Evolutionary conservation across 2,329 filamentous ascomycete species (phyloP).

Genomic region (Calonectria multiphialidica): DNA sequence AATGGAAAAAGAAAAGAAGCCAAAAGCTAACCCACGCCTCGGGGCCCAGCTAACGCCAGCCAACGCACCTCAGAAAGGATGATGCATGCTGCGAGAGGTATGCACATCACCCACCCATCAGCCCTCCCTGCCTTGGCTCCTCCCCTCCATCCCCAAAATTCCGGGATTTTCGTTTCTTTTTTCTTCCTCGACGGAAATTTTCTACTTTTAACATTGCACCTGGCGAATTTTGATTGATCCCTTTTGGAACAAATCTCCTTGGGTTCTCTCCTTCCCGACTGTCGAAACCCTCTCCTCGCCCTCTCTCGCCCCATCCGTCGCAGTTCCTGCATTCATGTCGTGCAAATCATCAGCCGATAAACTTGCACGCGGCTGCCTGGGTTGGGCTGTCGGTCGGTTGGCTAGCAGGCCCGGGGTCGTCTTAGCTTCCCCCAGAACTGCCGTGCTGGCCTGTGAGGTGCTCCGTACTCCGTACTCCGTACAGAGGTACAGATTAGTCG

Average conservation of each 20-base stretch:
- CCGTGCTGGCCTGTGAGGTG: neutral
- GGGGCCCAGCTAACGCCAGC: conserved; percentile 6
- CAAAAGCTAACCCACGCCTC: neutral
- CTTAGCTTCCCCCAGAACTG: conserved; percentile 5
- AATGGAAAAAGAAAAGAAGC: neutral
- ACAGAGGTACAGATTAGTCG: neutral
- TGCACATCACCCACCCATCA: conserved; percentile 9
- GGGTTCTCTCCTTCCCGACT: neutral
- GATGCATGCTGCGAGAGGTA: conserved; percentile 9
- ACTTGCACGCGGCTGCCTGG: neutral
- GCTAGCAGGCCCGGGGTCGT: neutral
- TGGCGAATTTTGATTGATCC: neutral
- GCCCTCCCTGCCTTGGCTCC: neutral
- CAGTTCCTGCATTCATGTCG: neutral
- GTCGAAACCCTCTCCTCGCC: neutral
- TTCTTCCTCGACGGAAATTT: conserved; percentile 2
- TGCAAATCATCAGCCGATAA: neutral
- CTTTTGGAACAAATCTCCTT: neutral
- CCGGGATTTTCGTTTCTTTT: conserved; percentile 10
- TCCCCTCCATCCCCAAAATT: conserved; percentile 1
- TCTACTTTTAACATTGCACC: conserved; percentile 10
- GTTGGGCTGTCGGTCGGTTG: neutral
- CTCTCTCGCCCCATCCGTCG: neutral
- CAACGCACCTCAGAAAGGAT: neutral
- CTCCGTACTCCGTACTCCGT: neutral